phyloP scores from a whole-genome alignment of 768 basidiomycete genomes.

The Mycena pura region DNA sequence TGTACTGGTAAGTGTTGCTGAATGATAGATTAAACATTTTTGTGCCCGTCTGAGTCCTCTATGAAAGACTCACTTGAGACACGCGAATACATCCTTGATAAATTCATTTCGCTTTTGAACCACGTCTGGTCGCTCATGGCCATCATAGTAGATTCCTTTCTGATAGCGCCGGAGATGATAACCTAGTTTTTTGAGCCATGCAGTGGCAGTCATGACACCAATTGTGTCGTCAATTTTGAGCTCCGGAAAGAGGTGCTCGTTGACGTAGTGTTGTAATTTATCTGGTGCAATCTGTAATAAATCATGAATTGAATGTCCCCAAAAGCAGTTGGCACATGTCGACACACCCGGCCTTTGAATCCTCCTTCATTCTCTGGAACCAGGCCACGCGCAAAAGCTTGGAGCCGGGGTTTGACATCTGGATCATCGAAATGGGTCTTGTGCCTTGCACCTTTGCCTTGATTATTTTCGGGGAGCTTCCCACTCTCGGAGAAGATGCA shows the following conservation, averaged over 20 bases:
- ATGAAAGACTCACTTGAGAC: neutral
- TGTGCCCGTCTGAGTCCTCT: neutral
- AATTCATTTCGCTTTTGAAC: constrained; percentile 24
- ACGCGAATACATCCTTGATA: constrained; percentile 6
- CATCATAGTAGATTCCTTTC: constrained; percentile 31
- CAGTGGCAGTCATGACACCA: constrained; percentile 3
- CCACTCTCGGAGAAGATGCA: constrained; percentile 9
- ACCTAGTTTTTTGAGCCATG: constrained; percentile 26
- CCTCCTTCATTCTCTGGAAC: constrained; percentile 13
- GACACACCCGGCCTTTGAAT: constrained; percentile 2
- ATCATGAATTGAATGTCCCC: neutral
- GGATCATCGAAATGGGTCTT: constrained; percentile 14
- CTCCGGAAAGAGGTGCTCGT: constrained; percentile 18
- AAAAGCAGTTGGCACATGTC: too few species aligned
- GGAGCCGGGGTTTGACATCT: constrained; percentile 14
- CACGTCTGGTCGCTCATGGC: constrained; percentile 31
- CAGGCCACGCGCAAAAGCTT: constrained; percentile 1
- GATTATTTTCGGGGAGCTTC: constrained; percentile 18
- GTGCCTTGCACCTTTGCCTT: constrained; percentile 18
- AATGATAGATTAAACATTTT: neutral
- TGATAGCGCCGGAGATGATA: constrained; percentile 6
- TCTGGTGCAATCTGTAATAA: constrained; percentile 10
- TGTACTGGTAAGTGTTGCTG: constrained; percentile 6
- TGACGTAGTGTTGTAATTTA: constrained; percentile 18
- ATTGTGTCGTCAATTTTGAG: constrained; percentile 18